A percentile compares a stretch with the other conserved stretches of the same genome.
Conservation (phyloP, 176 grass and related monocot species). For the Oryza punctata region DNA sequence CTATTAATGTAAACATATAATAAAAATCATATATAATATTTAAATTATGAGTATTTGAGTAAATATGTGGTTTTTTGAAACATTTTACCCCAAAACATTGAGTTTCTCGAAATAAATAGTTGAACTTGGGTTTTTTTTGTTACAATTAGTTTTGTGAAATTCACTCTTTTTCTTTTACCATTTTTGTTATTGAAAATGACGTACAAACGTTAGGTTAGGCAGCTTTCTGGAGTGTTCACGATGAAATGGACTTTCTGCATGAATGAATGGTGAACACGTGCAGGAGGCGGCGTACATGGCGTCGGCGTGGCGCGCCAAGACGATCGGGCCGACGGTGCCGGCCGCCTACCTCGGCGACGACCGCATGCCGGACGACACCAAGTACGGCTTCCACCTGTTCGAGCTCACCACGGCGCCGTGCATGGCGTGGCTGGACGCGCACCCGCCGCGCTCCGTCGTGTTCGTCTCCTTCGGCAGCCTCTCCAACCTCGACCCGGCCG, state of each 20-base stretch:
- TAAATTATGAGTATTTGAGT: too few relatives aligned
- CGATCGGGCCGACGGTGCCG: conserved; percentile 78
- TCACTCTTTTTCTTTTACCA: too few relatives aligned
- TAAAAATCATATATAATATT: too few relatives aligned
- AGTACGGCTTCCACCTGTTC: conserved; percentile 77
- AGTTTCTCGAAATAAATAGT: too few relatives aligned
- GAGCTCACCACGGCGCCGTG: conserved; percentile 48
- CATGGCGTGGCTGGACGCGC: conserved; percentile 52
- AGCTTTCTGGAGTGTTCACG: background rate
- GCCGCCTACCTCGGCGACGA: conserved; percentile 49
- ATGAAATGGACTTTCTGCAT: background rate
- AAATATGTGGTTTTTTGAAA: too few relatives aligned
- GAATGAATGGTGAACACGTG: background rate
- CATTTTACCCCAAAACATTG: too few relatives aligned
- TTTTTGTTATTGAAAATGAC: too few relatives aligned
- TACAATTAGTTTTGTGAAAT: too few relatives aligned
- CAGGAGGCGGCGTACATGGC: conserved; percentile 81
- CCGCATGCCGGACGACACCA: conserved; percentile 45
- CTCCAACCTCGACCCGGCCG: conserved; percentile 28
- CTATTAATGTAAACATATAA: too few relatives aligned
- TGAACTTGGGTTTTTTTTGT: too few relatives aligned
- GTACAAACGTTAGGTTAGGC: too few relatives aligned
- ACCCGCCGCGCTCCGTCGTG: conserved; percentile 54
- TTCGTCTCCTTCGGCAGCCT: conserved; percentile 86
- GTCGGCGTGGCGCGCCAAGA: conserved; percentile 58